A percentile compares a stretch with the other conserved stretches of the same genome.
These are phyloP conservation scores for Mallotus repandus DNA, from an alignment of 441 rosid species.

Conservation along the genomic window DNA sequence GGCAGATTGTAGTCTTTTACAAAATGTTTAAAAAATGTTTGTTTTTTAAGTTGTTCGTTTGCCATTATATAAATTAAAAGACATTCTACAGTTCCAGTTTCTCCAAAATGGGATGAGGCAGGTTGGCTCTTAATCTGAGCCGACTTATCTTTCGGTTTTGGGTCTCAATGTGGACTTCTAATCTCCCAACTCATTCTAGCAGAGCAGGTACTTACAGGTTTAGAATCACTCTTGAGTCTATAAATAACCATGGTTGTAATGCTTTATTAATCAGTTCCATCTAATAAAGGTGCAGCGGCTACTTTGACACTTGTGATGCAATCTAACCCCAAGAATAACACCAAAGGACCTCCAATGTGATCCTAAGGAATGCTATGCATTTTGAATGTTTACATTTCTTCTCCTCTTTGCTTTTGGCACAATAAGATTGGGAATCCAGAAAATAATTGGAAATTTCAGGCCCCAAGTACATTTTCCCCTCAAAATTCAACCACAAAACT, in stretches of 20 bases:
- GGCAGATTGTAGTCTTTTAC: background rate
- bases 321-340: background rate
- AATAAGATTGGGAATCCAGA: conserved; percentile 1
- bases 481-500: background rate
- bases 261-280: background rate
- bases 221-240: background rate
- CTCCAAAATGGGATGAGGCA: background rate
- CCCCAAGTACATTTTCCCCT: background rate
- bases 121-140: background rate
- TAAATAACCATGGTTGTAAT: background rate
- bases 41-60: background rate
- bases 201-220: background rate
- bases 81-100: background rate
- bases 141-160: background rate
- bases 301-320: background rate
- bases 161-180: background rate
- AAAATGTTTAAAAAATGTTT: background rate
- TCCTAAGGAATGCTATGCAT: background rate
- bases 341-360: background rate
- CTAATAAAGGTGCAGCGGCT: background rate
- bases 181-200: background rate
- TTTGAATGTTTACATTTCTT: background rate
- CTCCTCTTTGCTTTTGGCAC: background rate
- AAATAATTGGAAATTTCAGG: conserved; percentile 5
- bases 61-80: background rate